These are phyloP conservation scores for Euryodendron excelsum DNA, from an alignment of 148 eudicot genomes.

Conservation along the genomic window DNA sequence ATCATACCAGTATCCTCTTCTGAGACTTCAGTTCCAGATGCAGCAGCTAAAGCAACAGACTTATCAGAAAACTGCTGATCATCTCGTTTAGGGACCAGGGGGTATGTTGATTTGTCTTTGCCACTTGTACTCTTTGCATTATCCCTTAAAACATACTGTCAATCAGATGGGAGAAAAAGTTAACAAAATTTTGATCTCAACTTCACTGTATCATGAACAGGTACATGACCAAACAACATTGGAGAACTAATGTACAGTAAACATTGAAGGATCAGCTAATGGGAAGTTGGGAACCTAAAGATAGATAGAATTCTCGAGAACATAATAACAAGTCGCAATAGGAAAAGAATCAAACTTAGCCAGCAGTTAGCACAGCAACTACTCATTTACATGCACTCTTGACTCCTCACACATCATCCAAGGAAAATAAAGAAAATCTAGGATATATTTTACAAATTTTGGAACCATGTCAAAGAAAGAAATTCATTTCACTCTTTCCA, in stretches of 20 bases:
- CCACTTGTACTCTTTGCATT: conserved; percentile 53
- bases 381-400: not conserved
- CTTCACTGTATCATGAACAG: not conserved
- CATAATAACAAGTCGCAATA: not conserved
- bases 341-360: not conserved
- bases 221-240: not conserved
- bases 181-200: not conserved
- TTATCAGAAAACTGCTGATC: conserved; percentile 36
- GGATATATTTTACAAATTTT: not conserved
- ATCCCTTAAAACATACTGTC: conserved; percentile 70
- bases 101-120: conserved; percentile 61
- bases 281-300: not conserved
- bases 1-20: conserved; percentile 53
- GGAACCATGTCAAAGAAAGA: not conserved
- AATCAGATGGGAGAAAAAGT: not conserved
- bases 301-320: not conserved
- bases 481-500: not conserved
- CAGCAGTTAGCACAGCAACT: not conserved
- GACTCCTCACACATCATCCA: not conserved
- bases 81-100: conserved; percentile 47
- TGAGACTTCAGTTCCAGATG: conserved; percentile 37
- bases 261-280: not conserved
- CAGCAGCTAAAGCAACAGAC: conserved; percentile 25
- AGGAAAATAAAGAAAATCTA: not conserved
- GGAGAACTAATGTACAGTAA: not conserved